Conservation (phyloP, 352 stramenopile genomes). For the Pythium coloratum region DNA sequence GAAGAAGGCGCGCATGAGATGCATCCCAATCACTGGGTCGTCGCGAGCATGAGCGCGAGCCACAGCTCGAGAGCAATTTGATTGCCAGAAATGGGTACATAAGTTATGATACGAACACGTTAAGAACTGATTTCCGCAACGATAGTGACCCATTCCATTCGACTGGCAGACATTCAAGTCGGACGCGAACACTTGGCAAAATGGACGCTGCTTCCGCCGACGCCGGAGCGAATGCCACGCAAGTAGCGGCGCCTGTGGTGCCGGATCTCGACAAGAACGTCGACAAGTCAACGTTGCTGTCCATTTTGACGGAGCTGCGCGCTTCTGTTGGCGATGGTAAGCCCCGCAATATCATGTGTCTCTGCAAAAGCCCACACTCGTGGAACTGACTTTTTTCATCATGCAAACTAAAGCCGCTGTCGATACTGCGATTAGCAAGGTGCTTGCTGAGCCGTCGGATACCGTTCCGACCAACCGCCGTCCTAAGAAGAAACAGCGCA, state of each 20-base stretch:
- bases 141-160: neutral
- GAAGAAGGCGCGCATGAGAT: slow-evolving; percentile 7
- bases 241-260: neutral
- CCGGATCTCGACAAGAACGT: slow-evolving; percentile 31
- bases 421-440: slow-evolving; percentile 67
- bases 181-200: neutral
- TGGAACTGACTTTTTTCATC: neutral
- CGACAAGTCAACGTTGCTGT: slow-evolving; percentile 50
- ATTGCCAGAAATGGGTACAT: neutral
- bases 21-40: slow-evolving; percentile 63
- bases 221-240: neutral
- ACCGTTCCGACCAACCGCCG: slow-evolving; percentile 29
- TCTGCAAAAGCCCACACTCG: neutral
- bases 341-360: neutral
- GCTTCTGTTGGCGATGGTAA: slow-evolving; percentile 56
- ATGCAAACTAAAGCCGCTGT: slow-evolving; percentile 47
- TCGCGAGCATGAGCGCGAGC: slow-evolving; percentile 34
- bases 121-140: slow-evolving; percentile 6
- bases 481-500: slow-evolving; percentile 63
- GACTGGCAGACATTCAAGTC: slow-evolving; percentile 5
- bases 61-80: neutral
- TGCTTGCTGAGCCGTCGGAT: slow-evolving; percentile 39
- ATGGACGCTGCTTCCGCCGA: neutral
- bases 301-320: slow-evolving; percentile 66
- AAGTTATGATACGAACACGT: slow-evolving; percentile 17